Base-by-base conservation (phyloP, 176 grass and related monocot species). In the Chloris gayana region DNA sequence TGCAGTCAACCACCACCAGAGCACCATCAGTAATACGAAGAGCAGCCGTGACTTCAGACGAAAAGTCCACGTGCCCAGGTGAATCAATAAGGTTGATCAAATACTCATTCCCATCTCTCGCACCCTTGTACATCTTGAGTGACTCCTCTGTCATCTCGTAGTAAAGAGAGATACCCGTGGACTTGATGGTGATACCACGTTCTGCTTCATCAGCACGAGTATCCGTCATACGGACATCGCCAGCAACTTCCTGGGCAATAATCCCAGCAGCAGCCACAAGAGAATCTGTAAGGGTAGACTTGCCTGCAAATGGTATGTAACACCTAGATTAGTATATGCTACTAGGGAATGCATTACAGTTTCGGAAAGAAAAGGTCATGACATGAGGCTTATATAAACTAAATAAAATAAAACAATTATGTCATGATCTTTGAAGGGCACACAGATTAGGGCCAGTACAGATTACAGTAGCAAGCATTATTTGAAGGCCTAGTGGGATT, bases 181-280 rank as follows among this genome's bases (percentile, higher is more conserved):
- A 97, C 79, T 97, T 93, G 56, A 97, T 97, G 24, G 90, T 92
- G 29, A 97, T 93, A 85, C 58, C 58, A 61, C 58, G 58, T 44
- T 97, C 90, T 22, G 90, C 93, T 83, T 97, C 93, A 82, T 97
- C 89, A 17, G 85, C 81, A 63, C 90, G 90, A 9, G 90, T 91
- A 82, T 91, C 90, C 37, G 93, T 93, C 93, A 97, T 92, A 45
- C 90, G 81, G 42, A 91, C 88, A 91, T 97, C 93, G 46, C 93
- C 89, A 37, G 93, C 88, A 80, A 87, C 86, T 76, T 97, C 93
- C 62, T 97, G 90, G 19, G 93, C 90, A 61, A 61, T 61, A 68
- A 91, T 97, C 57, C 90, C 90, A 89, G 90, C 93, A 79, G 90
- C 93, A 25, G 90, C 88, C 83, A 97, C 90, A 4, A 97, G 88